Evolutionary conservation across 2,329 filamentous ascomycete species (phyloP).

Genomic region (Calonectria fujianensis): DNA sequence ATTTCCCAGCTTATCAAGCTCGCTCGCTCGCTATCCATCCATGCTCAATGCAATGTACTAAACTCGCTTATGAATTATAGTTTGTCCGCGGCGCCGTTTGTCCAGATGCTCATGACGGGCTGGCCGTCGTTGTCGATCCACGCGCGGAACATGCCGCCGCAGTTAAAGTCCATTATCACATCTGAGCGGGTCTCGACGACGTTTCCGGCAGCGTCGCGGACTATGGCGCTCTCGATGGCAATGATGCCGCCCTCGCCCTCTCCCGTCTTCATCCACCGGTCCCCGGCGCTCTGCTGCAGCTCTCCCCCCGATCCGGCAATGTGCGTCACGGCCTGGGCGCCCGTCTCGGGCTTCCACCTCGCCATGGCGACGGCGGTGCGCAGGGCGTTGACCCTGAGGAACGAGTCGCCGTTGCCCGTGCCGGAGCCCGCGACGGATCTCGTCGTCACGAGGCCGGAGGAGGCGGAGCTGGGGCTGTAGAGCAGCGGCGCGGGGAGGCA

Average conservation of each 20-base stretch:
- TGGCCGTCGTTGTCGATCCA: constrained; percentile 80
- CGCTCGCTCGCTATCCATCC: neutral
- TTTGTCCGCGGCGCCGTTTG: constrained; percentile 55
- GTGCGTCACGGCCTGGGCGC: constrained; percentile 75
- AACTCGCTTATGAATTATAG: constrained; percentile 18
- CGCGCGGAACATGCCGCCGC: constrained; percentile 90
- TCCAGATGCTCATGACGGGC: constrained; percentile 69
- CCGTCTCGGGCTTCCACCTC: constrained; percentile 73
- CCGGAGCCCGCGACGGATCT: constrained; percentile 79
- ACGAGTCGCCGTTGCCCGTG: constrained; percentile 93
- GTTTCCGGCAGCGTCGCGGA: constrained; percentile 65
- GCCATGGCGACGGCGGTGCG: constrained; percentile 84
- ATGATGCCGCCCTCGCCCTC: constrained; percentile 93
- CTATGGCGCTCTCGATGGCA: constrained; percentile 79
- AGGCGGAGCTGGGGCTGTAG: constrained; percentile 58
- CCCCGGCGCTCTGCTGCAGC: constrained; percentile 83
- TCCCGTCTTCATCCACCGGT: constrained; percentile 82
- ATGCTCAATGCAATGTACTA: too few species aligned
- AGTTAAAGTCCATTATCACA: constrained; percentile 88
- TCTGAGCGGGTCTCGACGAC: constrained; percentile 66
- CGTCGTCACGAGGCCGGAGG: constrained; percentile 44
- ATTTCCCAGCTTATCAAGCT: constrained; percentile 43
- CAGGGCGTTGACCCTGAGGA: constrained; percentile 82
- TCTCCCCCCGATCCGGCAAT: constrained; percentile 84
- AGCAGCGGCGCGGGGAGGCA: constrained; percentile 73